Evolutionary conservation across 2,329 filamentous ascomycete species (phyloP).

Genomic region (Coccinonectria pachysandricola): DNA sequence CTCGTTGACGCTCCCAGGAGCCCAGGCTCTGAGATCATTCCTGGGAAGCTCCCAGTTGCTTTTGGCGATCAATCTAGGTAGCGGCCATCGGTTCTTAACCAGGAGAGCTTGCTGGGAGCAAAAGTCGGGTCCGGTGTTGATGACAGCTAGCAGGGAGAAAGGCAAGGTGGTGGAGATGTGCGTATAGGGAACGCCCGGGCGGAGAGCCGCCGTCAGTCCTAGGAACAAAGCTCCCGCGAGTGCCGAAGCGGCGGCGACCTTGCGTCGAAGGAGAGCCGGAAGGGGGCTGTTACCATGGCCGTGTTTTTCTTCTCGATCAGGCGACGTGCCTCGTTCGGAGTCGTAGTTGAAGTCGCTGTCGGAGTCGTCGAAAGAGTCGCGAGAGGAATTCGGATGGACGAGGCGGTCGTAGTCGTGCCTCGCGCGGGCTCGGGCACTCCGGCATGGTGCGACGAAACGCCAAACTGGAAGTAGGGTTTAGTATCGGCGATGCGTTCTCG

Average conservation of each 20-base stretch:
- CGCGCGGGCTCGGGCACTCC: too few relatives aligned
- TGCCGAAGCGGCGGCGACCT: slow-evolving; percentile 2
- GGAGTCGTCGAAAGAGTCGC: too few relatives aligned
- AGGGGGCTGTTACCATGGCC: too few relatives aligned
- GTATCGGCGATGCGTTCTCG: too few relatives aligned
- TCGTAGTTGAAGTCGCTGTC: too few relatives aligned
- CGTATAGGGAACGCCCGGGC: slow-evolving; percentile 20
- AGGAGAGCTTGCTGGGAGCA: slow-evolving; percentile 13
- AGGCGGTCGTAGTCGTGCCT: too few relatives aligned
- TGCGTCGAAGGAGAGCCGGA: slow-evolving; percentile 3
- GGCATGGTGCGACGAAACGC: too few relatives aligned
- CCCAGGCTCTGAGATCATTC: slow-evolving; percentile 23
- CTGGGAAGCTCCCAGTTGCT: slow-evolving; percentile 16
- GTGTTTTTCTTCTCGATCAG: too few relatives aligned
- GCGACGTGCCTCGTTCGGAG: too few relatives aligned
- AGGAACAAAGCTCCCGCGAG: slow-evolving; percentile 11
- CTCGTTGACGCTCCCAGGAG: slow-evolving; percentile 16
- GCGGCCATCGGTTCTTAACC: slow-evolving; percentile 17
- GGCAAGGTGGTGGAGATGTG: slow-evolving; percentile 25
- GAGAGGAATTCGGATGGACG: too few relatives aligned
- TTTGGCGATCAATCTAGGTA: slow-evolving; percentile 18
- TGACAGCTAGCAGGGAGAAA: slow-evolving; percentile 18
- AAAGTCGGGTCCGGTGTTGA: slow-evolving; percentile 12
- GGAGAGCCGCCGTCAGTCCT: slow-evolving; percentile 11
- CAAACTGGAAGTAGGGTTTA: too few relatives aligned